Base-by-base conservation (phyloP, 305 asterid species). In the Solanum chacoense region DNA sequence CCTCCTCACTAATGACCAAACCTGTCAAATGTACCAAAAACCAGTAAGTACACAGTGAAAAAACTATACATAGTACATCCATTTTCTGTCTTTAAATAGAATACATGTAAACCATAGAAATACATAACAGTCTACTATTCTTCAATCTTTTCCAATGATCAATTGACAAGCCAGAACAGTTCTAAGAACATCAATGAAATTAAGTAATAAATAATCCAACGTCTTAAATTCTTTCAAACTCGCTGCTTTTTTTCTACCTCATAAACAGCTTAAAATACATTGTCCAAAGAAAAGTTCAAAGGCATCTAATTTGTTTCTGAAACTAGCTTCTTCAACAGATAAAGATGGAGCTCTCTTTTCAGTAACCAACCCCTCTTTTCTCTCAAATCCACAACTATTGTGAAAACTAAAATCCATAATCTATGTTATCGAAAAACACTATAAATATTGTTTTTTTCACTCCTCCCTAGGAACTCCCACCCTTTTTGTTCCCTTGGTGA, bases 1-100 rank as follows among this genome's bases (percentile, higher is more conserved):
- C 50, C 96, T 94, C 95, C 98, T 89, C 88, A 96, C 99, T 92
- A 96, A 85, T 55, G 99, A 96, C 98, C 99, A 96, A 18, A 96
- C 98, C 99, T 96, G 89, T 85, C 38, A 38, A 42, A 80, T 28
- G 32, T 22, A 55, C 42, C 67, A n/a, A 76, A 76, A 75, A 24
- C 80, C 45, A 29, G 29, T 14, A 20, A 55, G 9, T 28, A 26
- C 35, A 24, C 24, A 22, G 29, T 11, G 12, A 63, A 45, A 6
- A 69, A 81, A 80, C 4, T 29, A 71, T 31, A 77, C 10, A 35
- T 12, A 84, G 22, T 55, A 55, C 87, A 55, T 32, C 31, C 50
- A 84, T 1, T 55, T 55, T 59, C 32, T 13, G 26, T 55, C 31
- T 55, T 31, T 38, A 84, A 11, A 32, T 7, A 55, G 5, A 20